These are phyloP conservation scores for Blastobotrys proliferans DNA, from an alignment of 1,139 yeast species.

Conservation along the genomic window DNA sequence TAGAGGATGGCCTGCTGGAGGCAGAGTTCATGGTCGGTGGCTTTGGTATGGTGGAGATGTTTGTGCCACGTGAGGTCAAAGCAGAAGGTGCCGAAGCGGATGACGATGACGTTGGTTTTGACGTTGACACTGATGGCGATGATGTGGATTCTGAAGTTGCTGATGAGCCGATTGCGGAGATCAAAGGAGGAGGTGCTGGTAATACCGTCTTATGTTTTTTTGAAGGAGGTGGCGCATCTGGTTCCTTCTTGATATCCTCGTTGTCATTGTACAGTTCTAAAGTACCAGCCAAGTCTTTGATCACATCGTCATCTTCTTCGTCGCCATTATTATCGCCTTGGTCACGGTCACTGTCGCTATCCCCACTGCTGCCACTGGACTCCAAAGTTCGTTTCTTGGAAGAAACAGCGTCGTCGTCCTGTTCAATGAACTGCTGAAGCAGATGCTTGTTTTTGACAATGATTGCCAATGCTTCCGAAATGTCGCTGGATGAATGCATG, in stretches of 20 bases:
- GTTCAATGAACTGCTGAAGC: constrained; percentile 4
- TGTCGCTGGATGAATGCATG: constrained; percentile 5
- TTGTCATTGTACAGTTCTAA: constrained; percentile 8
- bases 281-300: constrained; percentile 15
- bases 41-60: not conserved
- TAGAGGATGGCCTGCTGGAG: constrained; percentile 1
- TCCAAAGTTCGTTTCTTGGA: not conserved
- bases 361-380: too few relatives aligned
- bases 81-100: constrained; percentile 6
- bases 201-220: not conserved
- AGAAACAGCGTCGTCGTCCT: not conserved
- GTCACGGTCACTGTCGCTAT: not conserved
- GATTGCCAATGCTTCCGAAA: constrained; percentile 7
- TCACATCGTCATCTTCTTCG: constrained; percentile 11
- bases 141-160: too few relatives aligned
- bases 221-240: not conserved
- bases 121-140: not conserved
- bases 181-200: not conserved
- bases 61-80: not conserved
- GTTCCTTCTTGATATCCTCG: not conserved
- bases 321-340: not conserved
- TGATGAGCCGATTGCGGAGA: not conserved
- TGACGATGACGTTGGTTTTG: not conserved
- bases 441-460: constrained; percentile 7
- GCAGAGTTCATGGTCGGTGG: not conserved